Percentiles rank a stretch among this genome's conserved stretches.
These are phyloP conservation scores for Hirschfeldia incana DNA, from an alignment of 345 rosid species.

Conservation along the genomic window DNA sequence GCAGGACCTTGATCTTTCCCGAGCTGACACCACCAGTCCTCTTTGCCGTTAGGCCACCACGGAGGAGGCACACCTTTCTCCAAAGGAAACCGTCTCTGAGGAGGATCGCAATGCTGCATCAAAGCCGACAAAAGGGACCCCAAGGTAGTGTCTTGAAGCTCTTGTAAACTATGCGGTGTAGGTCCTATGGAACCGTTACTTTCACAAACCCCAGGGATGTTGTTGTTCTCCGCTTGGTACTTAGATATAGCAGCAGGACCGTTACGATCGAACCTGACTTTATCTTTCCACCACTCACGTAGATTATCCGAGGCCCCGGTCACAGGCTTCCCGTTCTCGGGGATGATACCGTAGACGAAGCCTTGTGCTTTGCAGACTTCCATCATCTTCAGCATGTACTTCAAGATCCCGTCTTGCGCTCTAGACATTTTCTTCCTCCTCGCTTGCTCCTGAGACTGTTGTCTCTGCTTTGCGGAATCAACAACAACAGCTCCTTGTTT, in stretches of 20 bases:
- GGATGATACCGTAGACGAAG: constrained; percentile 96
- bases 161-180: constrained; percentile 70
- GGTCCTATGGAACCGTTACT: constrained; percentile 60
- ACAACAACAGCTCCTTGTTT: constrained; percentile 45
- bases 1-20: constrained; percentile 75
- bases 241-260: constrained; percentile 93
- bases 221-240: constrained; percentile 74
- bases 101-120: constrained; percentile 98
- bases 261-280: constrained; percentile 92
- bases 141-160: constrained; percentile 94
- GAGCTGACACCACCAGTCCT: constrained; percentile 88
- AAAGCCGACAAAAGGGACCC: constrained; percentile 91
- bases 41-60: constrained; percentile 97
- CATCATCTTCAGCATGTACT: constrained; percentile 97
- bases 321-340: constrained; percentile 94
- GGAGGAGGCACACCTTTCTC: constrained; percentile 91
- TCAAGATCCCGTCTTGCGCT: constrained; percentile 97
- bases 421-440: constrained; percentile 98
- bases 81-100: constrained; percentile 88
- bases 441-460: constrained; percentile 83
- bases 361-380: constrained; percentile 97
- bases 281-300: constrained; percentile 99
- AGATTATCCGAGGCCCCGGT: constrained; percentile 93
- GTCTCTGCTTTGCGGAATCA: constrained; percentile 80
- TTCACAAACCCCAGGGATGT: constrained; percentile 52